A percentile compares a stretch with the other conserved stretches of the same genome.
These are phyloP conservation scores for Amphibolis antarctica DNA, from an alignment of 106 monocot species.

Conservation along the genomic window DNA sequence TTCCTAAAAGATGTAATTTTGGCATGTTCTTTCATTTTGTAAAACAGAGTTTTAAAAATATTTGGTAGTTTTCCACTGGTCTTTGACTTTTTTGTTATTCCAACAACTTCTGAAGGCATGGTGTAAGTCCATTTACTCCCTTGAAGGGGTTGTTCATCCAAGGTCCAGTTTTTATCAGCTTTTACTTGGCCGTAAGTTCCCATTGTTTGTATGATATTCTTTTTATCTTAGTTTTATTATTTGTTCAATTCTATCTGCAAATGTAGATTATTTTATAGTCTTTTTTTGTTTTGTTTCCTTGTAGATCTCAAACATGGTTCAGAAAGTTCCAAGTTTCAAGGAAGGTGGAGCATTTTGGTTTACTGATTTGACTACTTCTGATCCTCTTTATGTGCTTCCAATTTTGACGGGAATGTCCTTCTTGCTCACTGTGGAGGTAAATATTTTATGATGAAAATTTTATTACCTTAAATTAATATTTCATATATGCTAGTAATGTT, in stretches of 20 bases:
- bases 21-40: too few species aligned
- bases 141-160: conserved; percentile 74
- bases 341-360: conserved; percentile 87
- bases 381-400: conserved; percentile 65
- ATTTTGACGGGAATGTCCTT: conserved; percentile 69
- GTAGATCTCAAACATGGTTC: conserved; percentile 93
- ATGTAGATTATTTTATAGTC: not conserved
- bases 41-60: too few species aligned
- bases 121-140: conserved; percentile 77
- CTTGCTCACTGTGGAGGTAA: conserved; percentile 84
- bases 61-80: conserved; percentile 7
- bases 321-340: conserved; percentile 97
- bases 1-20: too few species aligned
- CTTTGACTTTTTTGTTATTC: not conserved
- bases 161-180: conserved; percentile 83
- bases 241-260: not conserved
- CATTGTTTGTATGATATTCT: not conserved
- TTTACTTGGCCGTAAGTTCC: conserved; percentile 78
- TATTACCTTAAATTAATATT: not conserved
- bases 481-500: too few species aligned
- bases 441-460: not conserved
- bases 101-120: conserved; percentile 39
- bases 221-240: not conserved
- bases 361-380: conserved; percentile 91
- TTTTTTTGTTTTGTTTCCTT: conserved; percentile 5